A percentile compares a stretch with the other conserved stretches of the same genome.
These are phyloP conservation scores for Sporobolus alterniflorus DNA, from an alignment of 202 grass and related monocot species.

Conservation along the genomic window DNA sequence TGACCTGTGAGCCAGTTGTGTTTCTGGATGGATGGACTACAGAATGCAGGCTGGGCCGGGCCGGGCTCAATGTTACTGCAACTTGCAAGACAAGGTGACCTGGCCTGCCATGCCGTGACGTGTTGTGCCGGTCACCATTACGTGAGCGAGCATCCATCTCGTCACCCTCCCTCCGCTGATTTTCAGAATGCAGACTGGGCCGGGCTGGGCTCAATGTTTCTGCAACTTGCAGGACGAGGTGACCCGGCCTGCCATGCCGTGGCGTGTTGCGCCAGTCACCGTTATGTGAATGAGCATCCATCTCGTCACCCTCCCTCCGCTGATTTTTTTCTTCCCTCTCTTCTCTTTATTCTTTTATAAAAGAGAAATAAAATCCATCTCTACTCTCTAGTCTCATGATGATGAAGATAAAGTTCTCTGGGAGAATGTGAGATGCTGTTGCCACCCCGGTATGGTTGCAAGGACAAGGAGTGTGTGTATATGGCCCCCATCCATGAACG, in stretches of 20 bases:
- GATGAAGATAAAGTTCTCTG: not conserved
- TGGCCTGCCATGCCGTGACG: not conserved
- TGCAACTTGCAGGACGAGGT: not conserved
- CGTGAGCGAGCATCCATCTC: constrained; percentile 13
- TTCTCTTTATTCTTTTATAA: not conserved
- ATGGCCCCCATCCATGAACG: not conserved
- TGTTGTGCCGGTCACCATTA: constrained; percentile 13
- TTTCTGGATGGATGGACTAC: not conserved
- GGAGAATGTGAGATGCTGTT: not conserved
- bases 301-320: not conserved
- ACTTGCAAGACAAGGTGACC: not conserved
- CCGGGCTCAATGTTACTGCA: not conserved
- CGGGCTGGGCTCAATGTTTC: not conserved
- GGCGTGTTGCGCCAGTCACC: constrained; percentile 9
- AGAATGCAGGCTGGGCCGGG: not conserved
- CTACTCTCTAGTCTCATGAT: not conserved
- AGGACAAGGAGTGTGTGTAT: not conserved
- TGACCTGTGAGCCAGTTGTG: constrained; percentile 32
- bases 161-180: too few relatives aligned
- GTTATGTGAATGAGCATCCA: not conserved
- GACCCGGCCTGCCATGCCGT: not conserved
- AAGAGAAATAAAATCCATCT: not conserved
- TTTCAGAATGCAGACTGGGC: not conserved
- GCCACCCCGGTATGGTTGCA: not conserved
- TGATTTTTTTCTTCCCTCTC: not conserved